phyloP scores from a whole-genome alignment of 768 basidiomycete species.

The Leccinellum rugosiceps region DNA sequence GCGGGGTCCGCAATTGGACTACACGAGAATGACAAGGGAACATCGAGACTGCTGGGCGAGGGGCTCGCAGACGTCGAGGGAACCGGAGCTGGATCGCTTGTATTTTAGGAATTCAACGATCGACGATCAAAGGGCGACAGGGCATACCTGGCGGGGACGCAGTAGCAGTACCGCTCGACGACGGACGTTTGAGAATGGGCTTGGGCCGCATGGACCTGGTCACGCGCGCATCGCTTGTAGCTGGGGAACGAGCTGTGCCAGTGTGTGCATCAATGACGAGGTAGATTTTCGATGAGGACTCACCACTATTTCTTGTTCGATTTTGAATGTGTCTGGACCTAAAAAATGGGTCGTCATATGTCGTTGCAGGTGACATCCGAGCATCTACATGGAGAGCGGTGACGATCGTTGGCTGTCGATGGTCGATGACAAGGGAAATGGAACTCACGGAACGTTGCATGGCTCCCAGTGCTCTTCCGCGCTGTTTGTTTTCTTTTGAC shows the following conservation, averaged over 20 bases:
- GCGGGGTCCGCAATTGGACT: neutral
- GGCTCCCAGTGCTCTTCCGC: conserved; percentile 17
- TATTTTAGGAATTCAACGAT: neutral
- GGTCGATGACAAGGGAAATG: neutral
- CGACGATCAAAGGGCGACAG: neutral
- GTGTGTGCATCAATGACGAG: neutral
- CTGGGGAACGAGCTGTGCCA: neutral
- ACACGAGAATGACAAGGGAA: neutral
- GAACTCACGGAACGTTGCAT: conserved; percentile 6
- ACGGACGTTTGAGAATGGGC: neutral
- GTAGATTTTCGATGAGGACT: neutral
- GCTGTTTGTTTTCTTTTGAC: conserved; percentile 17
- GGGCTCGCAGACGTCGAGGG: neutral
- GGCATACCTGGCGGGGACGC: conserved; percentile 9
- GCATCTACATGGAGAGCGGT: neutral
- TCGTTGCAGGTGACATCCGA: neutral
- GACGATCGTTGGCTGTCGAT: neutral
- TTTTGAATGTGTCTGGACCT: neutral
- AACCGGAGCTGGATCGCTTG: neutral
- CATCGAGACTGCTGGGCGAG: neutral
- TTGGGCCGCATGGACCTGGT: neutral
- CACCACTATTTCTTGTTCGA: neutral
- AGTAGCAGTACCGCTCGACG: neutral
- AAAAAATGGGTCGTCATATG: neutral
- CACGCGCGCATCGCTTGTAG: neutral